Evolutionary conservation across 805 yeast genomes (phyloP), one percentile per base, ranked within the genome.

Genomic region (Nakazawaea peltata): DNA sequence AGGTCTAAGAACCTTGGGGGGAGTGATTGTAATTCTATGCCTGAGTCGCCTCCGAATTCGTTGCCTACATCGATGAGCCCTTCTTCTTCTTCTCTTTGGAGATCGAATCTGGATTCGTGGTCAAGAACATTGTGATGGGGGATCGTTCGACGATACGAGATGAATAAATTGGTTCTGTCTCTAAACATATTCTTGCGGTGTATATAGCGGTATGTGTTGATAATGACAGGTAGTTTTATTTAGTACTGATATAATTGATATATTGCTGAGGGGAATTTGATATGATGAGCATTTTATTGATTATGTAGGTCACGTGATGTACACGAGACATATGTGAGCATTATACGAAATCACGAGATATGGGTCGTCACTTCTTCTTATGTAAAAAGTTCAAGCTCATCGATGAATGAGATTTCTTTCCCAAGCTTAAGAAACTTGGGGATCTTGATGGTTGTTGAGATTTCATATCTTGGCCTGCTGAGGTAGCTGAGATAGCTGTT

Each of bases 121-220:
- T 31, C 39, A 13, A 43, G 44, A 13, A 40, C 44, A 16, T 62
- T 60, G 42, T 69, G 74, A 45, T 87, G 87, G 0, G 95, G 94
- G 39, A 79, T 81, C 9, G 97, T 87, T 41, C 92, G 75, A 43
- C 98, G 74, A 53, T 83, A 90, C 30, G 97, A 86, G 16, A 87
- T 63, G 56, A 69, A 90, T 44, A 90, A 68, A 51, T 88, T 90
- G n/a, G 98, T 92, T 54, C 97, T 69, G 59, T 92, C 97, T 54
- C 97, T 70, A 51, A 82, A 84, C 96, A 90, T 86, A 22, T 28
- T 19, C n/a, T n/a, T n/a, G n/a, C n/a, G n/a, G n/a, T n/a, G n/a
- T n/a, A n/a, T n/a, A n/a, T n/a, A n/a, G n/a, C n/a, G n/a, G n/a
- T n/a, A n/a, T n/a, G n/a, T n/a, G n/a, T n/a, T n/a, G n/a, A n/a